Base-by-base conservation (phyloP, 2,329 filamentous ascomycete species). In the Hypocreales sp. region DNA sequence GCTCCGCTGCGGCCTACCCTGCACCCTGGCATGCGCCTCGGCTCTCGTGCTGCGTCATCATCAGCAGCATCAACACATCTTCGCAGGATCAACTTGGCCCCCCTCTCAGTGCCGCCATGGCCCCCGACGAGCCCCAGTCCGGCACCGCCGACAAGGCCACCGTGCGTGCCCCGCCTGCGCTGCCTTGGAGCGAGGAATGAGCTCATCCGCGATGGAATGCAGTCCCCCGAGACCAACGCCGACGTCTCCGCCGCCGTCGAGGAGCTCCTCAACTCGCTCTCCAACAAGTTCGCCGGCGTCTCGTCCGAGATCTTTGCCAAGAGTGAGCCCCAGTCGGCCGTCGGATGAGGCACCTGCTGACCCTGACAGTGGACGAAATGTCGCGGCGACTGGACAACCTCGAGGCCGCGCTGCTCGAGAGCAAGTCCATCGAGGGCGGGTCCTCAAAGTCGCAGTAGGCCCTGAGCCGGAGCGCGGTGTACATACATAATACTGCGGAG, bases 311-410 rank as follows among this genome's bases (percentile, higher is more conserved):
- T 94, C 32, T 82, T 92, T 41, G 70, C 78, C 20, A 93, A 92
- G 56, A 81, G 84, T 92, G 53, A 48, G 75, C 58, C 2, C 11
- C n/a, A 8, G 8, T n/a, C n/a, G n/a, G n/a, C n/a, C n/a, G n/a
- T n/a, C n/a, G n/a, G n/a, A n/a, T n/a, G n/a, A n/a, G n/a, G n/a
- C n/a, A n/a, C n/a, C n/a, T n/a, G n/a, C n/a, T n/a, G n/a, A n/a
- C n/a, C n/a, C n/a, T n/a, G 28, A 23, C 34, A 93, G 84, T 94
- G 79, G 86, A 93, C 46, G 84, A 93, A 36, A 93, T 94, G 84
- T 79, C 81, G 10, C 67, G 78, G 34, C 72, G 86, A 15, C 58
- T 94, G 14, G 86, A 94, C 47, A 82, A 75, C 31, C 64, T 94
- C 8, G 86, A 92, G 50, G 63, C 77, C 15, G 74, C 76, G 10